Percentiles rank a stretch among this genome's conserved stretches.
Evolutionary conservation across 1,284 basidiomycete genomes (phyloP).

Genomic region (Ustanciosporium gigantosporum): DNA sequence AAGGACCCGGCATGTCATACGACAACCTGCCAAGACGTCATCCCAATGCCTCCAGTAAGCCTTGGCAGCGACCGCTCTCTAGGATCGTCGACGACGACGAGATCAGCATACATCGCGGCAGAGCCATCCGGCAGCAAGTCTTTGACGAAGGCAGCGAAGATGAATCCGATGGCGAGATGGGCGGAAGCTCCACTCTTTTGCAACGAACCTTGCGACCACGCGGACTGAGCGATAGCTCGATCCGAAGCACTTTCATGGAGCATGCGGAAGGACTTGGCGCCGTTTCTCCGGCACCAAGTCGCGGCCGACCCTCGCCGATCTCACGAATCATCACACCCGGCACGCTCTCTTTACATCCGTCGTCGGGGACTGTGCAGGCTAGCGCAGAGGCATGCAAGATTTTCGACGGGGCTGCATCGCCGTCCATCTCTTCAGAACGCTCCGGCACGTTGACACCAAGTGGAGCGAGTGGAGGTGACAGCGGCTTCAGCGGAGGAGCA

Average conservation of each 20-base stretch:
- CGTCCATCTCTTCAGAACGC: slow-evolving; percentile 19
- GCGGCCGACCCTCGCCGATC: slow-evolving; percentile 30
- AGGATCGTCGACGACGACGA: slow-evolving; percentile 55
- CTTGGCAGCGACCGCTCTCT: slow-evolving; percentile 23
- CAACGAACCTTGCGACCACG: slow-evolving; percentile 40
- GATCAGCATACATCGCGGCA: slow-evolving; percentile 42
- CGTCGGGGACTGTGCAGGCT: not conserved
- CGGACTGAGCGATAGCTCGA: slow-evolving; percentile 56
- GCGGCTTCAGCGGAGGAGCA: slow-evolving; percentile 9
- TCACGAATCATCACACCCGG: slow-evolving; percentile 54
- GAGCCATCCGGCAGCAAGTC: slow-evolving; percentile 30
- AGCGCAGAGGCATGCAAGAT: not conserved
- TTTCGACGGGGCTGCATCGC: slow-evolving; percentile 15
- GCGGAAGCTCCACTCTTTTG: slow-evolving; percentile 12
- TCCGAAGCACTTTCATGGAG: slow-evolving; percentile 54
- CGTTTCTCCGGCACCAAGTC: slow-evolving; percentile 8
- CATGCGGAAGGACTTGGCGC: slow-evolving; percentile 15
- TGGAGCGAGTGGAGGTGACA: no score
- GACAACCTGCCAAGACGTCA: not conserved
- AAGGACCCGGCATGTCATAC: not conserved
- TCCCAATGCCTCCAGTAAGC: not conserved
- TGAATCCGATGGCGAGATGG: slow-evolving; percentile 20
- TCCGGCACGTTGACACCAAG: slow-evolving; percentile 29
- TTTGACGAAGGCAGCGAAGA: slow-evolving; percentile 34
- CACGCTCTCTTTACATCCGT: slow-evolving; percentile 41